Percentiles rank a stretch among this genome's conserved stretches.
phyloP scores from a whole-genome alignment of 2,329 filamentous ascomycete species.

The Curvularia sp. region DNA sequence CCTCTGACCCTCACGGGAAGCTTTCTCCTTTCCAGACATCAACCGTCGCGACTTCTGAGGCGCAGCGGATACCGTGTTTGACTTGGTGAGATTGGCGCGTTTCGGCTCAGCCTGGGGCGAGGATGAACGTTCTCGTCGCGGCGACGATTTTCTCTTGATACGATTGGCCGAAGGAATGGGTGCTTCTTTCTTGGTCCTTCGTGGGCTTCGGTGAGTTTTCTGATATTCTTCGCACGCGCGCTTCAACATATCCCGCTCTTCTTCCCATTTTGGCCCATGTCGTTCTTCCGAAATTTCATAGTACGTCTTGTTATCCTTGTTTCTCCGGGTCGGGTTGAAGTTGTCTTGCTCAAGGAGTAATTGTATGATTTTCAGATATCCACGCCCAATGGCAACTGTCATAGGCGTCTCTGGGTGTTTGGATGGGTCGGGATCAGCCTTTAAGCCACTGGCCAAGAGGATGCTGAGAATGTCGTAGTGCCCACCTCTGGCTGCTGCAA shows the following conservation, averaged over 20 bases:
- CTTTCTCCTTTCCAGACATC: constrained; percentile 49
- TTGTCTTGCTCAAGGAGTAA: constrained; percentile 76
- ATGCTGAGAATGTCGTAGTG: constrained; percentile 88
- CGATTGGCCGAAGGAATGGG: constrained; percentile 37
- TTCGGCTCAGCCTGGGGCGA: constrained; percentile 44
- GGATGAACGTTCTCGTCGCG: constrained; percentile 44
- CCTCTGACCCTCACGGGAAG: constrained; percentile 43
- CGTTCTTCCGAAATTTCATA: constrained; percentile 84
- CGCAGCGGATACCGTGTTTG: constrained; percentile 21
- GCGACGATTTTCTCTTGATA: constrained; percentile 44
- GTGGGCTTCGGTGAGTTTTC: constrained; percentile 43
- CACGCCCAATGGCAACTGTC: constrained; percentile 89
- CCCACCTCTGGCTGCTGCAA: constrained; percentile 89
- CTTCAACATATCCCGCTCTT: constrained; percentile 83
- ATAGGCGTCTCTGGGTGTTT: constrained; percentile 92
- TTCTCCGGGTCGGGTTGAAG: constrained; percentile 81
- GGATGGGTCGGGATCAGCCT: constrained; percentile 67
- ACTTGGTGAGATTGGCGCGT: constrained; percentile 36
- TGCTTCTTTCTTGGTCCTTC: constrained; percentile 45
- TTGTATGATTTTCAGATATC: constrained; percentile 83
- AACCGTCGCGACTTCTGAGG: constrained; percentile 47
- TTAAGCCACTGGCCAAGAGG: constrained; percentile 58
- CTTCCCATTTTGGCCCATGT: constrained; percentile 86
- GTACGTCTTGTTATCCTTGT: constrained; percentile 80
- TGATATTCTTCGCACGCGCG: constrained; percentile 70